These are phyloP conservation scores for Protoeuglena noctilucae DNA, from an alignment of 139 green algal genomes.

Conservation along the genomic window DNA sequence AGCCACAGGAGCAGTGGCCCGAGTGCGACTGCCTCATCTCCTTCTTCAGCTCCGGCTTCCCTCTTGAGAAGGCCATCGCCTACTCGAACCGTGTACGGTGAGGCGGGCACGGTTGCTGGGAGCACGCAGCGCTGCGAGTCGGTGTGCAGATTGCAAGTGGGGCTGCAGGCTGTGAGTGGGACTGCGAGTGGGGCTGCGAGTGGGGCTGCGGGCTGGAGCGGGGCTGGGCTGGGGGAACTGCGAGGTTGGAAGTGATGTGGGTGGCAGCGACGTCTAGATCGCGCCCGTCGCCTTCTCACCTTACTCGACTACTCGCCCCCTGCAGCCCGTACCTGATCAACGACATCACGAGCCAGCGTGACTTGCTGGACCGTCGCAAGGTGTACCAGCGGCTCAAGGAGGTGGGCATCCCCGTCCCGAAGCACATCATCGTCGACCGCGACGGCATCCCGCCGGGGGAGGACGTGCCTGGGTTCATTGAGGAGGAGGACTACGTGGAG, in stretches of 20 bases:
- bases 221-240: too few species aligned
- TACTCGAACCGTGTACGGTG: slow-evolving; percentile 1
- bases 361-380: slow-evolving; percentile 67
- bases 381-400: slow-evolving; percentile 65
- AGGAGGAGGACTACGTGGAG: slow-evolving; percentile 4
- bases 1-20: slow-evolving; percentile 79
- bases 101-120: not conserved
- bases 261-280: not conserved
- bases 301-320: too few species aligned
- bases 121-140: slow-evolving; percentile 36
- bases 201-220: too few species aligned
- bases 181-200: too few species aligned
- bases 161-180: slow-evolving; percentile 3
- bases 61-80: slow-evolving; percentile 62
- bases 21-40: slow-evolving; percentile 67
- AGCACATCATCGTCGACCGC: slow-evolving; percentile 77
- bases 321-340: slow-evolving; percentile 93
- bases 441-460: slow-evolving; percentile 15
- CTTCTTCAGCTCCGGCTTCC: slow-evolving; percentile 91
- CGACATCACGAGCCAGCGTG: slow-evolving; percentile 64
- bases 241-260: slow-evolving; percentile 1
- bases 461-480: slow-evolving; percentile 4
- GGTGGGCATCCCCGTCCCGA: slow-evolving; percentile 64
- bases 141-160: slow-evolving; percentile 29
- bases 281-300: slow-evolving; percentile 1